These are phyloP conservation scores for Aureobasidium melanogenum DNA, from an alignment of 2,329 filamentous ascomycete species.

Conservation along the genomic window DNA sequence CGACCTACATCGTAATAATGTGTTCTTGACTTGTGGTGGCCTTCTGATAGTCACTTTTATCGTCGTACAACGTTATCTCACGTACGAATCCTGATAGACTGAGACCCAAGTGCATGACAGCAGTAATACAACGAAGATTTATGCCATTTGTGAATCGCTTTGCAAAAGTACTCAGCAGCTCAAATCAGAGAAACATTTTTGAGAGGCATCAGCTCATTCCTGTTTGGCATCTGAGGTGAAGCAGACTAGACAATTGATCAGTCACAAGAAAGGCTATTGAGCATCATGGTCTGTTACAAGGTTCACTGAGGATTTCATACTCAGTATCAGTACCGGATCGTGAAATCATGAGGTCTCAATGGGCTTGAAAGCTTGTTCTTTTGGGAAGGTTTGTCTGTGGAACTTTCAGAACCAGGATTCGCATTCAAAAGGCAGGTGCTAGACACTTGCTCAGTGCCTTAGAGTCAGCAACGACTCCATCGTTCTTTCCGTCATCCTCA, in stretches of 20 bases:
- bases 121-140: neutral
- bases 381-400: neutral
- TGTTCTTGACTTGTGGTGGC: slow-evolving; percentile 15
- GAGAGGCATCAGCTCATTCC: neutral
- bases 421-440: neutral
- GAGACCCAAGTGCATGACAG: neutral
- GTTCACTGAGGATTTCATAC: neutral
- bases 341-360: too few relatives aligned
- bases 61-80: slow-evolving; percentile 11
- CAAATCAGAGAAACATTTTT: neutral
- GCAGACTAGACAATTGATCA: too few relatives aligned
- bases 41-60: slow-evolving; percentile 12
- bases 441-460: neutral
- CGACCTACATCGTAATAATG: slow-evolving; percentile 14
- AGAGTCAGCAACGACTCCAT: neutral
- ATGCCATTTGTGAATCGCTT: neutral
- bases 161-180: neutral
- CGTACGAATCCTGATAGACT: neutral
- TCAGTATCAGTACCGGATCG: neutral
- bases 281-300: neutral
- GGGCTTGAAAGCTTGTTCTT: neutral
- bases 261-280: neutral
- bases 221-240: neutral
- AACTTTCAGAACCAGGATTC: neutral
- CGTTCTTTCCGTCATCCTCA: neutral